Evolutionary conservation across 2,329 filamentous ascomycete species (phyloP), one percentile per base, ranked within the genome.

Genomic region (Colletotrichum musae): DNA sequence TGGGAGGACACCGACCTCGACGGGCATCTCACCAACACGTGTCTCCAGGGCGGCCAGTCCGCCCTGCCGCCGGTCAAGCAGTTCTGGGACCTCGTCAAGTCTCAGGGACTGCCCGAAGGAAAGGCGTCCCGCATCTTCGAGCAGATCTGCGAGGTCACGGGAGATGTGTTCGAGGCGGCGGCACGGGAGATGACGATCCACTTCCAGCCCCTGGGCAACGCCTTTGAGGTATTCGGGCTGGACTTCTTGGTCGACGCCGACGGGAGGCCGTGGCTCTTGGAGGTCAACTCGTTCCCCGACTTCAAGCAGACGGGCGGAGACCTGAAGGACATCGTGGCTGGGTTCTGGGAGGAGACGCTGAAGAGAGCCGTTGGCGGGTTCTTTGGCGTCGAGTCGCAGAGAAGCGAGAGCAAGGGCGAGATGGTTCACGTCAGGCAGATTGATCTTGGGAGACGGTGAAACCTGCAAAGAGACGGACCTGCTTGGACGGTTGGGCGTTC

Each of bases 261-360:
- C 9, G 91, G 89, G 0, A 85, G 76, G 4, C 88, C 90, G 4
- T 98, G 91, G 90, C 79, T 99, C 75, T 83, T 99, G 65, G 96
- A 99, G 83, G 89, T 97, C 39, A 99, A 99, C 83, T 94, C 95
- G 0, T 99, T 97, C 81, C 96, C 96, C 10, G 96, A 99, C 82
- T 98, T 98, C 77, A 91, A 88, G 76, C 95, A 98, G 88, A 97
- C 94, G 16, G 96, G 96, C 9, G 86, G 87, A 7, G 91, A 93
- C 65, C 80, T 97, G 72, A 89, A 87, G 77, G 88, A 83, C 0
- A 80, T 98, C 48, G 91, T 99, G 26, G 88, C 85, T 21, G 92
- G 91, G 7, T 85, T 99, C 73, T 96, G 97, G 86, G 86, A 89
- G 74, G 92, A 89, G 12, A 91, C 94, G 24, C 85, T 97, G 50